Base-by-base conservation (phyloP, 108 stramenopile species). In the Bacterosira constricta region DNA sequence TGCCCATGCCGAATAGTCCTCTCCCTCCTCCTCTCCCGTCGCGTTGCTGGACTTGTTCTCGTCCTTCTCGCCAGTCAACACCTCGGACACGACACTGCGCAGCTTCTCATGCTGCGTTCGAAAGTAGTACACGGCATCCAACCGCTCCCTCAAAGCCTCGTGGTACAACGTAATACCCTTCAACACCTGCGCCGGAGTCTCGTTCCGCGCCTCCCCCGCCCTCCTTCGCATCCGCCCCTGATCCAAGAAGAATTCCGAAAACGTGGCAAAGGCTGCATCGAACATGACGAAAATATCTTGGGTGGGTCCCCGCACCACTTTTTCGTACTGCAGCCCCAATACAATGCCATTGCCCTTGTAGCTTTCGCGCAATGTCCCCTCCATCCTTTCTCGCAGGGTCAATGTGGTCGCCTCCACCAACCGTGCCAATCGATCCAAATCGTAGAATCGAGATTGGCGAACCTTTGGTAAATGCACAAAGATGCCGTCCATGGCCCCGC, bases 391-490 rank as follows among this genome's bases (percentile, higher is more conserved):
- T 10, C 83, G 31, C 44, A 98, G 45, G 6, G 94, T 96, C 3
- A 85, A 57, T 10, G 95, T 94, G 8, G 91, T 83, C 27, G 89
- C 89, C 82, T 95, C 89, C 27, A 97, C 67, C 29, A 98, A 82
- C 42, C 88, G 66, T 9, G 89, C 90, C 25, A 85, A 78, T 26
- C 96, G 71, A 52, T 86, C 88, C 52, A 95, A 81, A 31, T 86
- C 86, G 73, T 98, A 98, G 61, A 83, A 90, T n/a, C 89, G 86
- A 9, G 83, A 83, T 67, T 82, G 68, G 20, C 96, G 82, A 15
- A 96, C 77, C 85, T 95, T 97, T 20, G 82, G 83, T n/a, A 96
- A 66, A 69, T 90, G 84, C 66, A 89, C 87, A 77, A 97, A 96
- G 15, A 93, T 69, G 4, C 63, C 64, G 46, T 88, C 86, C 26